These are phyloP conservation scores for Wallemia ichthyophaga DNA, from an alignment of 1,284 basidiomycete genomes.

Conservation along the genomic window DNA sequence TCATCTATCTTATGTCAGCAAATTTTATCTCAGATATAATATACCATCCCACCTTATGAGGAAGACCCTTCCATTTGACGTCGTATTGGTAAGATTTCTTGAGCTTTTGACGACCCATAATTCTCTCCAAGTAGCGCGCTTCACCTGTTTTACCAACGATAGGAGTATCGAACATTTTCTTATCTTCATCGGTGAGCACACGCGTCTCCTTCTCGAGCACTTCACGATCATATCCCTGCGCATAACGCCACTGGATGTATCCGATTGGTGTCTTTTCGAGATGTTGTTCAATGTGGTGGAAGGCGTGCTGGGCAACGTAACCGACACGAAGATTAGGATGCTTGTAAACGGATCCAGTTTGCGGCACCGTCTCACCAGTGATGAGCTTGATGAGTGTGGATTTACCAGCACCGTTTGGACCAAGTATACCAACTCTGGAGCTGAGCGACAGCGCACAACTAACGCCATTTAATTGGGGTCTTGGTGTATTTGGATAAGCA, in stretches of 20 bases:
- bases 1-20: conserved; percentile 18
- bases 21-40: background rate
- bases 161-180: conserved; percentile 46
- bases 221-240: conserved; percentile 93
- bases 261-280: conserved; percentile 79
- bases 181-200: conserved; percentile 63
- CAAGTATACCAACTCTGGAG: conserved; percentile 54
- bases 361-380: conserved; percentile 79
- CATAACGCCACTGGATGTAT: conserved; percentile 97
- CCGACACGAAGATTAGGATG: conserved; percentile 86
- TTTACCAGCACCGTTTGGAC: conserved; percentile 81
- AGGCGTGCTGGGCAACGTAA: conserved; percentile 93
- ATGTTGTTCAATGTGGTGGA: conserved; percentile 66
- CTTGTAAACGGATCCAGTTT: conserved; percentile 79
- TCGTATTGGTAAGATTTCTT: conserved; percentile 91
- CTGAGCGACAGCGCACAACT: conserved; percentile 78
- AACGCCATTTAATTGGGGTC: conserved; percentile 59
- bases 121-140: conserved; percentile 41
- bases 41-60: conserved; percentile 31
- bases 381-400: conserved; percentile 91
- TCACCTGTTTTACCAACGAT: conserved; percentile 80
- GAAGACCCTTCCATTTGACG: conserved; percentile 81
- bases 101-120: conserved; percentile 54
- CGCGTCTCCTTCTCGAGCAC: conserved; percentile 76
- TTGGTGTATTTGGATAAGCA: conserved; percentile 64